Evolutionary conservation across 2,329 filamentous ascomycete genomes (phyloP).

Genomic region (Cytospora leucostoma): DNA sequence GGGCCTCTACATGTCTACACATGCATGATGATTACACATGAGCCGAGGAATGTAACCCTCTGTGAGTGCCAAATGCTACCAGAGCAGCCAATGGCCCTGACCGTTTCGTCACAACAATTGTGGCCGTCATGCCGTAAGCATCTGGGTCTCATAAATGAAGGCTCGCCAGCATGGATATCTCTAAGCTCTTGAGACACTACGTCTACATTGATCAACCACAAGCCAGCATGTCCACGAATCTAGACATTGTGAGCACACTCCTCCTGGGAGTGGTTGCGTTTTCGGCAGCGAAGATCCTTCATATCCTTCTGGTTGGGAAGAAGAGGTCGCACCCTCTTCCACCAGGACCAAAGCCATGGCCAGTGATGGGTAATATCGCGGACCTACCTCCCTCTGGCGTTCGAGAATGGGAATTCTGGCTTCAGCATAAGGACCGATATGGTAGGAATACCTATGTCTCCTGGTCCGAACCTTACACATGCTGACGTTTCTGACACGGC

Average conservation of each 20-base stretch:
- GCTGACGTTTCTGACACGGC: background rate
- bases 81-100: too few relatives aligned
- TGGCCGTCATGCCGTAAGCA: too few relatives aligned
- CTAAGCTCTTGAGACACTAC: background rate
- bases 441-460: background rate
- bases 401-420: slow-evolving; percentile 17
- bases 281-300: slow-evolving; percentile 1
- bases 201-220: background rate
- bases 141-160: background rate
- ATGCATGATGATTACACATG: too few relatives aligned
- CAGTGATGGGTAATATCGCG: slow-evolving; percentile 10
- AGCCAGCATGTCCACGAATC: slow-evolving; percentile 1
- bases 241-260: slow-evolving; percentile 3
- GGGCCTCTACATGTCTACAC: too few relatives aligned
- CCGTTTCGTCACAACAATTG: too few relatives aligned
- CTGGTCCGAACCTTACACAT: background rate
- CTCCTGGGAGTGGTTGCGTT: slow-evolving; percentile 3
- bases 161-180: background rate
- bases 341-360: slow-evolving; percentile 18
- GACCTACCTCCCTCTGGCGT: slow-evolving; percentile 8
- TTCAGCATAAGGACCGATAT: slow-evolving; percentile 11
- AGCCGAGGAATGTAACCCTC: too few relatives aligned
- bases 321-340: background rate
- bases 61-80: too few relatives aligned
- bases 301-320: background rate